These are phyloP conservation scores for Starmerella bombi DNA, from an alignment of 805 yeast genomes.

Conservation along the genomic window DNA sequence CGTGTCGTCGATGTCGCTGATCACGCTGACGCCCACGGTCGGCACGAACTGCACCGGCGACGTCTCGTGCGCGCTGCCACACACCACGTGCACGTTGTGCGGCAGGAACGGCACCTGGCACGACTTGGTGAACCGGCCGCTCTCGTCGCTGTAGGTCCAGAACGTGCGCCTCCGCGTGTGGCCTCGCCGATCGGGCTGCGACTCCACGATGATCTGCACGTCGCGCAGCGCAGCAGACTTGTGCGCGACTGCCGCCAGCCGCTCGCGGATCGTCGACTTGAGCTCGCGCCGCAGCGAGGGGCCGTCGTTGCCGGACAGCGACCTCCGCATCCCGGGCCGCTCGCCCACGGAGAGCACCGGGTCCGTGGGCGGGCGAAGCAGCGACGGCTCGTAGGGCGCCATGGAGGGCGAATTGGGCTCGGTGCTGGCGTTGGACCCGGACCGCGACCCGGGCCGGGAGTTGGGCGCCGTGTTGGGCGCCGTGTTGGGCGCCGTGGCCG, in stretches of 20 bases:
- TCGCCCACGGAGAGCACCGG: neutral
- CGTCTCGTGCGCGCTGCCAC: conserved; percentile 5
- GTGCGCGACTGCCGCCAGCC: conserved; percentile 19
- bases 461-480: conserved; percentile 3
- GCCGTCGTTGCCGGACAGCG: conserved; percentile 8
- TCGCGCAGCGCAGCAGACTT: conserved; percentile 17
- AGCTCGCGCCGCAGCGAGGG: conserved; percentile 9
- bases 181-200: conserved; percentile 9
- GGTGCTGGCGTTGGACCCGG: conserved; percentile 1
- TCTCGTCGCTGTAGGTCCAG: conserved; percentile 19
- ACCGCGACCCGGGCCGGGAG: neutral
- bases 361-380: neutral
- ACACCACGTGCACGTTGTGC: conserved; percentile 3
- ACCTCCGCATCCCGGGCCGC: conserved; percentile 12
- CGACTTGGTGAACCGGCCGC: conserved; percentile 19
- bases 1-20: conserved; percentile 92
- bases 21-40: conserved; percentile 48
- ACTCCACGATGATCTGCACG: conserved; percentile 12
- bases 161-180: conserved; percentile 12
- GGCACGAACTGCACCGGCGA: conserved; percentile 16
- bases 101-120: conserved; percentile 19
- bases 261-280: conserved; percentile 14
- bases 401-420: conserved; percentile 6
- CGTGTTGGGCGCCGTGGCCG: neutral
- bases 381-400: neutral